Conservation (phyloP, 192 early-diverging fungal genomes). For the Backusella luteola region DNA sequence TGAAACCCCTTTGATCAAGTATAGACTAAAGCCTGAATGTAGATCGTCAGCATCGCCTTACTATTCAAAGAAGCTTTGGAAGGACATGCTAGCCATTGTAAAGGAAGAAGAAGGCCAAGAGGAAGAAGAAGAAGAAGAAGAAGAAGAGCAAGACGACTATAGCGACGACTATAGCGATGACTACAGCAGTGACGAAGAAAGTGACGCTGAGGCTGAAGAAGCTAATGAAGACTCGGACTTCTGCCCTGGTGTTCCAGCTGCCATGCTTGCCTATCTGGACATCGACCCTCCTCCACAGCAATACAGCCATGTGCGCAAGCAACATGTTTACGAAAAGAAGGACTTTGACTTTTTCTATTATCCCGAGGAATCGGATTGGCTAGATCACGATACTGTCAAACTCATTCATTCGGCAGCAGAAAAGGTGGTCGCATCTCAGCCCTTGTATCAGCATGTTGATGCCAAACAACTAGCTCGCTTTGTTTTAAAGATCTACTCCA, state of each 20-base stretch:
- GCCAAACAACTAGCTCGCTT: constrained; percentile 14
- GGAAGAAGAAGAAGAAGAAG: not conserved
- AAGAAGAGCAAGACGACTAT: not conserved
- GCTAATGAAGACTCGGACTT: constrained; percentile 16
- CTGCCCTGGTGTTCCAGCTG: constrained; percentile 35
- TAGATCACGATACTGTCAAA: constrained; percentile 24
- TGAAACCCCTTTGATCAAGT: constrained; percentile 31
- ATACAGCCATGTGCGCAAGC: not conserved
- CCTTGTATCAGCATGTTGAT: constrained; percentile 18
- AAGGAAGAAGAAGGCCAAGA: not conserved
- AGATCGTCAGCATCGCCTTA: constrained; percentile 31
- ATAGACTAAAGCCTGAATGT: constrained; percentile 26
- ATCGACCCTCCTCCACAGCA: constrained; percentile 24
- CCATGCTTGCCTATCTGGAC: constrained; percentile 32
- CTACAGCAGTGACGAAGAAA: not conserved
- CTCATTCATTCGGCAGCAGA: constrained; percentile 2
- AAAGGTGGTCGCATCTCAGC: not conserved
- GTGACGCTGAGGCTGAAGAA: constrained; percentile 11
- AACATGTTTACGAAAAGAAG: not conserved
- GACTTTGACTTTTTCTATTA: constrained; percentile 37
- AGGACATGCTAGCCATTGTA: constrained; percentile 15
- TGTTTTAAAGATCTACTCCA: constrained; percentile 37
- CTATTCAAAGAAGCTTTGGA: constrained; percentile 34
- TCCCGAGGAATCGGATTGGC: constrained; percentile 24
- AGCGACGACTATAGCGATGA: not conserved